Evolutionary conservation across 306 rosid species (phyloP), one percentile per base, ranked within the genome.

Genomic region (Crataegus laevigata): DNA sequence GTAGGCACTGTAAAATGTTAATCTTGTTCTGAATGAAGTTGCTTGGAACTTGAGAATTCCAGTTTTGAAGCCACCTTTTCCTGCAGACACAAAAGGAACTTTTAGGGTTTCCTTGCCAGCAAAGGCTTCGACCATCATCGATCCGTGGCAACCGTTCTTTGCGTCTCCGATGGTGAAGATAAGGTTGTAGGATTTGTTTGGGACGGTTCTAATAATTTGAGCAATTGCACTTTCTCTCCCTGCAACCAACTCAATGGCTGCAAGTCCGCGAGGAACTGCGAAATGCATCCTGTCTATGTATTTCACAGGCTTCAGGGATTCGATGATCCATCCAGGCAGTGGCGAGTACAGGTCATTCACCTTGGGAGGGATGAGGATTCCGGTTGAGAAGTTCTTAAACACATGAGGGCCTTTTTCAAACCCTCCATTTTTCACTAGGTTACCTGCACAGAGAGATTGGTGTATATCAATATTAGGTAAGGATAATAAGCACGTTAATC

Each of bases 111-210:
- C 81, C 26, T 73, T 72, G 3, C 71, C 88, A 13, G 87, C 90
- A 74, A 80, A 88, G 34, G 90, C 90, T 73, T 82, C 81, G n/a
- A 84, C 83, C 68, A 73, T 76, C 87, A 85, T 84, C 8, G 85
- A 69, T 11, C 92, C 87, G 60, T 84, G 81, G 79, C 92, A 88
- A 11, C n/a, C 78, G 66, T 82, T 86, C 62, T 77, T 88, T 6
- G 92, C 85, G 58, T 88, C 92, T 72, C 92, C 92, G 26, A 84
- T 74, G 50, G 84, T 80, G 85, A 88, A 86, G 62, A 67, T 69
- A 14, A 88, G 87, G 65, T 74, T 84, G 72, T 84, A 88, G 52
- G 40, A 55, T 64, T 68, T 86, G 75, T 67, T 76, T 50, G 87
- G 82, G 21, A 80, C 9, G 69, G 92, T 86, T 75, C 74, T 80